Evolutionary conservation across 345 rosid species (phyloP), one percentile per base, ranked within the genome.

Genomic region (Carallia brachiata): DNA sequence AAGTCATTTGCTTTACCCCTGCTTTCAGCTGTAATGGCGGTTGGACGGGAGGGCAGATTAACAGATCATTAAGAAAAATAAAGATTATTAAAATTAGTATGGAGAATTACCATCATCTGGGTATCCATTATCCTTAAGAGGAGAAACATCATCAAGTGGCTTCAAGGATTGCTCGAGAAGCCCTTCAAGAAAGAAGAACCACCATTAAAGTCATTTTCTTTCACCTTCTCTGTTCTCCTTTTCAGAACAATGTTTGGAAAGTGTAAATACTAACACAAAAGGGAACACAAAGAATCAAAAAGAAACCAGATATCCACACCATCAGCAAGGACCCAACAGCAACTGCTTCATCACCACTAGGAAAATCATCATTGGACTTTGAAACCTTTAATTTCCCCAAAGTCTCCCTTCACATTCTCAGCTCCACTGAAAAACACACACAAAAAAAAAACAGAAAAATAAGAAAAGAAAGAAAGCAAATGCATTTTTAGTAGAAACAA

Each of bases 91-190:
- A 74, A 23, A 72, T n/a, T 28, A 36, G 32, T 17, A 28, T 30
- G 5, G 64, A 71, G 48, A 74, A 70, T 62, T 44, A 91, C 98
- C 96, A 69, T 90, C 96, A 72, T 89, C 95, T 39, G 87, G 83
- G 73, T 87, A 69, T 66, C 72, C 84, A 39, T 82, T 75, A 64
- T 52, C 84, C 34, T 82, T 75, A 64, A 47, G 65, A 70, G 70
- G 64, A 5, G 68, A 62, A 71, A 65, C 64, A 74, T 66, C 72
- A 61, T 69, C 79, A 18, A 58, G 19, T 5, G 28, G 66, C 44
- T 65, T 70, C 34, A 66, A 47, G 6, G 77, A 54, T 63, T 73
- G 69, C 76, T 72, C 82, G 58, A 39, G n/a, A 75, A 70, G 61
- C 28, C 81, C 90, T 87, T 54, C 55, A 52, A 16, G 61, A 52